Percentiles rank a stretch among this genome's conserved stretches.
Conservation (phyloP, 352 stramenopile genomes). For the Phytophthora kernoviae region DNA sequence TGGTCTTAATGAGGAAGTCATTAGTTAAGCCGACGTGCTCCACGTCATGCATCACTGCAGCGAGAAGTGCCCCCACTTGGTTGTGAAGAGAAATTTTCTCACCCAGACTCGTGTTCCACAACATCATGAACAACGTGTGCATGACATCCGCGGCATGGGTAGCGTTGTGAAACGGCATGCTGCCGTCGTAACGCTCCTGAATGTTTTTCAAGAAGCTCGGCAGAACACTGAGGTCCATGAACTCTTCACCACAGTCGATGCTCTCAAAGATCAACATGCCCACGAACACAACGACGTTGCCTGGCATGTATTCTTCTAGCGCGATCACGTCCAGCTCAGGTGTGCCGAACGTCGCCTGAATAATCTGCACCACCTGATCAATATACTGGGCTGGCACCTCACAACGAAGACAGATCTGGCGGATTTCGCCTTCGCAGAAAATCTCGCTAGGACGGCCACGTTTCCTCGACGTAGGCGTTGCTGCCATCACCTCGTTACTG, state of each 20-base stretch:
- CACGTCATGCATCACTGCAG: conserved; percentile 82
- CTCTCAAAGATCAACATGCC: conserved; percentile 76
- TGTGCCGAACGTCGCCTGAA: conserved; percentile 64
- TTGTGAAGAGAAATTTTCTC: conserved; percentile 65
- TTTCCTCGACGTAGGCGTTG: conserved; percentile 54
- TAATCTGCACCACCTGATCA: conserved; percentile 53
- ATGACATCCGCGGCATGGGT: conserved; percentile 82
- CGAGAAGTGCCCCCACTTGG: conserved; percentile 73
- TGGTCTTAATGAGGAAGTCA: conserved; percentile 78
- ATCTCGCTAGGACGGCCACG: conserved; percentile 47
- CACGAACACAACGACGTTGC: conserved; percentile 70
- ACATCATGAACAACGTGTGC: conserved; percentile 77
- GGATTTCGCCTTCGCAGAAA: conserved; percentile 55
- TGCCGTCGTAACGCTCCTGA: conserved; percentile 61
- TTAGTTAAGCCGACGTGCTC: conserved; percentile 81
- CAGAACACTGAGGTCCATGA: conserved; percentile 60
- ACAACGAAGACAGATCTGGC: conserved; percentile 53
- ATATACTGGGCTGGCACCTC: conserved; percentile 47
- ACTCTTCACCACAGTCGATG: conserved; percentile 57
- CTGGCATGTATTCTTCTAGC: conserved; percentile 66
- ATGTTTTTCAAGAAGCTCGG: conserved; percentile 62
- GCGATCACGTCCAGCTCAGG: conserved; percentile 70
- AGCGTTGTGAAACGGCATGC: conserved; percentile 84
- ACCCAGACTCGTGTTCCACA: conserved; percentile 59
- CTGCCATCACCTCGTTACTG: conserved; percentile 49